Evolutionary conservation across 73 alveolate species (phyloP), one percentile per base, ranked within the genome.

Genomic region (Tetrahymena elliotti): DNA sequence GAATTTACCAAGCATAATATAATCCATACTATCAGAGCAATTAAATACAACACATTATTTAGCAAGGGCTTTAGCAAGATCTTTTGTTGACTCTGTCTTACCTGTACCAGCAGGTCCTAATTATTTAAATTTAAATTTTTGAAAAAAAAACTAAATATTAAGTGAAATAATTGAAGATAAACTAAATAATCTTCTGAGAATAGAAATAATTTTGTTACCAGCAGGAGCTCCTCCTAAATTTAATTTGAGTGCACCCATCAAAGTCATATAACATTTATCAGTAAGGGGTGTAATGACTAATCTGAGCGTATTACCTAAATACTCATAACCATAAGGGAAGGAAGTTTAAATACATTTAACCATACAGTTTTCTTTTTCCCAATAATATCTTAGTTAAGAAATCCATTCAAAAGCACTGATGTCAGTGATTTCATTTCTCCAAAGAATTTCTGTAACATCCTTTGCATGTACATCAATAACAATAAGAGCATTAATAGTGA

Each of bases 401-500:
- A 98, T 98, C 99, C 98, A 97, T 84, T 95, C 98, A 94, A 97
- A 98, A 68, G 97, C 98, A 53, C 95, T 93, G 13, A 93, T 93
- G 35, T 96, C 96, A 47, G 95, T 94, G 31, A 97, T 97, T 47
- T 92, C 94, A 37, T 93, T 94, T 53, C 83, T 83, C 31, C 84
- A 54, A 4, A 98, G 96, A 39, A 92, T 96, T 33, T 94, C 98
- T 4, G 97, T 98, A 0, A 97, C 96, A 95, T 96, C 99, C 94
- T 98, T 99, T 83, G 99, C 99, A 96, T 99, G 99, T 93, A 99
- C 99, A 97, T 99, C 99, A 94, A 99, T 98, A 93, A 99, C 99
- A 95, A 99, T 99, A 31, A 99, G 98, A 34, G 99, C 99, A 38
- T 99, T 99, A 33, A 99, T 97, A 83, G 99, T 99, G 92, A 95